Conservation (phyloP, 1,284 basidiomycete species). For the Moesziomyces aphidis region DNA sequence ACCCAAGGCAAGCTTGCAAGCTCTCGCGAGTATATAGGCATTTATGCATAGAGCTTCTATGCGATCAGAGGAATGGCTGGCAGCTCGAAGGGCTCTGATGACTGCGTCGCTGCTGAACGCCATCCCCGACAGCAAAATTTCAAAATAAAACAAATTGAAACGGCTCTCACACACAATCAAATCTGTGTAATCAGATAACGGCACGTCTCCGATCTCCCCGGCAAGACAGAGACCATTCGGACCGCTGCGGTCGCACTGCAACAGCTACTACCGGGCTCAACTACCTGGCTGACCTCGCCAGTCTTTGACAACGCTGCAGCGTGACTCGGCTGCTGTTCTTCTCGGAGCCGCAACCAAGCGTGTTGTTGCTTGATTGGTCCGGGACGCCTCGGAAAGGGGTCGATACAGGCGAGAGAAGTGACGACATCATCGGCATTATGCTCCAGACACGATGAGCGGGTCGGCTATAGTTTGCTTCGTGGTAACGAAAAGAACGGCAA, state of each 20-base stretch:
- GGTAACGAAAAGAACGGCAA: neutral
- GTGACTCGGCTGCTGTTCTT: neutral
- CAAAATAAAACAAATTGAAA: neutral
- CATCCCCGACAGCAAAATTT: neutral
- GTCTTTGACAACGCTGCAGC: neutral
- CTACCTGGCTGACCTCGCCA: neutral
- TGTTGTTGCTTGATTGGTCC: constrained; percentile 3
- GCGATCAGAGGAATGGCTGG: neutral
- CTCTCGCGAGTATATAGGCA: neutral
- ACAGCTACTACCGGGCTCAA: neutral
- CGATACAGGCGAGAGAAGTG: neutral
- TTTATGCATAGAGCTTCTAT: neutral
- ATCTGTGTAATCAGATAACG: constrained; percentile 5
- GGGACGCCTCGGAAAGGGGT: constrained; percentile 6
- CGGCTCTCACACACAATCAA: neutral
- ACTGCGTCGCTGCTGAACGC: neutral
- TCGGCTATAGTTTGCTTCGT: neutral
- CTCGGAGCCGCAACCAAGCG: neutral
- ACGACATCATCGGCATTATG: neutral
- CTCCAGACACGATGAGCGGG: neutral
- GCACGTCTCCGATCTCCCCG: neutral
- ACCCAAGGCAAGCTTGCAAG: neutral
- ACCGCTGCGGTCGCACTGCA: neutral
- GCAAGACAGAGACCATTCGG: neutral
- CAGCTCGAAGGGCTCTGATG: neutral